Base-by-base conservation (phyloP, 2,329 filamentous ascomycete species). In the Lachnellula hyalina region DNA sequence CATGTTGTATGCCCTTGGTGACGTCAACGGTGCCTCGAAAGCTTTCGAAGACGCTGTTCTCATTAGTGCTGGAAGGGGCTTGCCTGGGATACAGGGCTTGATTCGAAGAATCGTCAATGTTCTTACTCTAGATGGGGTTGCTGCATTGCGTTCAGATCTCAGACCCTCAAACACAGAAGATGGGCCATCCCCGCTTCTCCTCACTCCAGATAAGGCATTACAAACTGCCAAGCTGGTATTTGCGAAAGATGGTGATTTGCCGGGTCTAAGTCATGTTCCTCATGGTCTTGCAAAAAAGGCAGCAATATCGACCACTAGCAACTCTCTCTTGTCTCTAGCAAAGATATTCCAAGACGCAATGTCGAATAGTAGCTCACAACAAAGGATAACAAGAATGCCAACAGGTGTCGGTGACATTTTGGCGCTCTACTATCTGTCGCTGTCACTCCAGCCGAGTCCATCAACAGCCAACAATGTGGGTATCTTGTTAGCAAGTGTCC, bases 391-490 rank as follows among this genome's bases (percentile, higher is more conserved):
- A 21, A 81, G 81, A 55, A 83, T 84, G 53, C 81, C 85, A 2
- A 85, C 87, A 45, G 88, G 90, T 1, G 90, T 97, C 23, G 85
- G 90, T 42, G 94, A 99, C 66, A 97, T 99, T 38, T 74, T 99
- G 36, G 90, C 92, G 1, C 80, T 99, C 12, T 99, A 99, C 70
- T 99, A 99, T 67, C 78, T 99, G 2, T 99, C 94, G 0, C 75
- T 99, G 3, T 96, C 94, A 0, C 78, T 99, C 2, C 94, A 96
- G 61, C 92, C 94, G 47, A 97, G 94, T 65, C 94, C 94, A 2
- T 99, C 94, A 0, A 99, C 94, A 0, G 94, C 94, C 0, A 99
- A 99, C 69, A 99, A 99, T 69, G 92, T 99, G 12, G 94, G 94
- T 3, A 99, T 99, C 53, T 78, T 99, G 28, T 82, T 99, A n/a